Percentiles rank a stretch among this genome's conserved stretches.
Conservation (phyloP, 2,329 filamentous ascomycete genomes). For the Aspergillus alliaceus region DNA sequence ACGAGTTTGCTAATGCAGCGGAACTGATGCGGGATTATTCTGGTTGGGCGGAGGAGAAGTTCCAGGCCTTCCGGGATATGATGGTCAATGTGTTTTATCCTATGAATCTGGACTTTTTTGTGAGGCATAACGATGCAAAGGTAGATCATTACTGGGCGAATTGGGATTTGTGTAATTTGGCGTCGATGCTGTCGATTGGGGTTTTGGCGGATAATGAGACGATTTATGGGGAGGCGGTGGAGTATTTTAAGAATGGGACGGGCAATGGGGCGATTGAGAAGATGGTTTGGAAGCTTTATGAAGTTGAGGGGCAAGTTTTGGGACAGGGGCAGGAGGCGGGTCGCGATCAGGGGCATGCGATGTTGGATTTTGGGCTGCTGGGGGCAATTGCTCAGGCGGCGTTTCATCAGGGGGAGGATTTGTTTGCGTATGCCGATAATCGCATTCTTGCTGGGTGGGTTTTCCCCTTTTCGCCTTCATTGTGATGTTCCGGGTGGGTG, state of each 20-base stretch:
- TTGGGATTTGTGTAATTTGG: conserved; percentile 50
- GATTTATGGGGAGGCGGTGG: conserved; percentile 39
- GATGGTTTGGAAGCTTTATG: conserved; percentile 9
- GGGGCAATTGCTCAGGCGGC: conserved; percentile 45
- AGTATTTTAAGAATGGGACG: conserved; percentile 42
- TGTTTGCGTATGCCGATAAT: conserved; percentile 37
- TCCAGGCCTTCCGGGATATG: conserved; percentile 30
- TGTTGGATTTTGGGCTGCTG: conserved; percentile 41
- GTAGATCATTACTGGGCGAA: conserved; percentile 44
- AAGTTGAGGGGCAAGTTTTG: conserved; percentile 26
- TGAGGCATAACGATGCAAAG: conserved; percentile 36
- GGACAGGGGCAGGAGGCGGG: conserved; percentile 46
- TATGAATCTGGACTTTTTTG: conserved; percentile 41
- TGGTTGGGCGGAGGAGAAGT: conserved; percentile 29
- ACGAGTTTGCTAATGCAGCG: conserved; percentile 49
- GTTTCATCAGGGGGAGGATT: conserved; percentile 45
- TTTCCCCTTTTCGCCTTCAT: neutral
- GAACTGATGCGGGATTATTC: conserved; percentile 43
- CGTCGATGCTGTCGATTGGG: conserved; percentile 43
- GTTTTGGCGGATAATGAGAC: conserved; percentile 46
- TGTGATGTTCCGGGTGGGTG: neutral
- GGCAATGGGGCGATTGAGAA: conserved; percentile 33
- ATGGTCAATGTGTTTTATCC: conserved; percentile 40
- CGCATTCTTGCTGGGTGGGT: conserved; percentile 39
- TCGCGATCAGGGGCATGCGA: conserved; percentile 48